Conservation (phyloP, 495 filamentous ascomycete genomes). For the Saxophila tyrrhenica region DNA sequence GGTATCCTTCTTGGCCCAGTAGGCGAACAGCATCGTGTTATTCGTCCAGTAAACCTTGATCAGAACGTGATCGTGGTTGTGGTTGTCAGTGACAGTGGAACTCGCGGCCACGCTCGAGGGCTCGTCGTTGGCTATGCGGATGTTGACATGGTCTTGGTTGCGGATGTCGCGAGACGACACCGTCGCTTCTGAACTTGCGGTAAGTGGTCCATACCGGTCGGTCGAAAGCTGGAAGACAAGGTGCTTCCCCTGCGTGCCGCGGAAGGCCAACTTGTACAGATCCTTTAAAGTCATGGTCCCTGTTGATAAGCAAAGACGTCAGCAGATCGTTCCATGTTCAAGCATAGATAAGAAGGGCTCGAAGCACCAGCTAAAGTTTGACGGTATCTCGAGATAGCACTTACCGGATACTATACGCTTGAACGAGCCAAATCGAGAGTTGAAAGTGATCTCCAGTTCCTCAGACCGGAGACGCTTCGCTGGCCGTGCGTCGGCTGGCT, state of each 20-base stretch:
- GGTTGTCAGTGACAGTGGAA: background rate
- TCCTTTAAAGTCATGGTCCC: constrained; percentile 2
- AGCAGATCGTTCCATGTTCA: too few relatives aligned
- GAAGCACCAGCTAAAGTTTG: too few relatives aligned
- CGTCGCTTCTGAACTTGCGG: background rate
- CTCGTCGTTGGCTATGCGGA: constrained; percentile 6
- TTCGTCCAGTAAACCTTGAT: constrained; percentile 22
- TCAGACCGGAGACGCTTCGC: background rate
- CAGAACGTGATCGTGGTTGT: constrained; percentile 18
- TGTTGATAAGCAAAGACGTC: too few relatives aligned
- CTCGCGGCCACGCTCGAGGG: background rate
- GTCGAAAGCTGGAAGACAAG: constrained; percentile 17
- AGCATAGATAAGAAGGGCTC: too few relatives aligned
- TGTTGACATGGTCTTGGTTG: background rate
- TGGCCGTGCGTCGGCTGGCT: background rate
- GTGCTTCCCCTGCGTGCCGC: constrained; percentile 20
- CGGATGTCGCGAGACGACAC: background rate
- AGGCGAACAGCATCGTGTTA: constrained; percentile 16
- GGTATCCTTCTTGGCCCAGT: constrained; percentile 22
- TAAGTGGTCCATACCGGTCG: constrained; percentile 1
- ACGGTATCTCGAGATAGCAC: too few relatives aligned
- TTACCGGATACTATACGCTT: background rate
- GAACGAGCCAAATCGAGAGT: background rate
- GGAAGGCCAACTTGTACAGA: constrained; percentile 24
- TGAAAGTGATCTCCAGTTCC: background rate